Conservation (phyloP, 108 stramenopile genomes). For the Nitzschia sp. region DNA sequence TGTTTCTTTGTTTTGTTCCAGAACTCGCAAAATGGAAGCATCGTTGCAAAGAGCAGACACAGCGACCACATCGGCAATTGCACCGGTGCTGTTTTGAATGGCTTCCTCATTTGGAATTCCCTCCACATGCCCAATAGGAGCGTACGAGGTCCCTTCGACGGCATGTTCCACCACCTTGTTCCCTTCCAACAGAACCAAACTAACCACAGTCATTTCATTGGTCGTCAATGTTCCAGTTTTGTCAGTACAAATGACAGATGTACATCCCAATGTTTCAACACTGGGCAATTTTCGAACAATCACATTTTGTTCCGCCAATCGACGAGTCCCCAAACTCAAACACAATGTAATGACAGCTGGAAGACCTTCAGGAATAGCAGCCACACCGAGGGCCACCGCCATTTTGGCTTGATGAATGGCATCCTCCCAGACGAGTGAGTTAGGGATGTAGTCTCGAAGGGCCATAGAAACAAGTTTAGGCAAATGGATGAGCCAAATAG, state of each 20-base stretch:
- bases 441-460: too few species aligned
- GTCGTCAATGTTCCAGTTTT: constrained; percentile 99
- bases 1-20: neutral
- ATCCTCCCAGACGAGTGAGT: constrained; percentile 55
- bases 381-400: constrained; percentile 96
- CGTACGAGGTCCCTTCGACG: constrained; percentile 76
- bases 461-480: constrained; percentile 87
- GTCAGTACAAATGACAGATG: constrained; percentile 93
- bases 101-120: constrained; percentile 57
- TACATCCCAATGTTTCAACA: constrained; percentile 97
- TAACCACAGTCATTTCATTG: constrained; percentile 97
- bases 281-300: constrained; percentile 87
- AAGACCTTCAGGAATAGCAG: constrained; percentile 98
- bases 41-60: constrained; percentile 85
- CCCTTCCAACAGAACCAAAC: constrained; percentile 59
- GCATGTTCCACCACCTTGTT: constrained; percentile 52
- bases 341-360: constrained; percentile 97
- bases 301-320: constrained; percentile 88
- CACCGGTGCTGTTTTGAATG: constrained; percentile 39
- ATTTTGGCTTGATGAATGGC: constrained; percentile 96
- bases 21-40: constrained; percentile 57
- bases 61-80: constrained; percentile 65
- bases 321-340: constrained; percentile 89
- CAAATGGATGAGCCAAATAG: constrained; percentile 87
- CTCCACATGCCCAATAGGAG: constrained; percentile 66